Base-by-base conservation (phyloP, 2,329 filamentous ascomycete genomes). In the Trichothecium sympodiale region DNA sequence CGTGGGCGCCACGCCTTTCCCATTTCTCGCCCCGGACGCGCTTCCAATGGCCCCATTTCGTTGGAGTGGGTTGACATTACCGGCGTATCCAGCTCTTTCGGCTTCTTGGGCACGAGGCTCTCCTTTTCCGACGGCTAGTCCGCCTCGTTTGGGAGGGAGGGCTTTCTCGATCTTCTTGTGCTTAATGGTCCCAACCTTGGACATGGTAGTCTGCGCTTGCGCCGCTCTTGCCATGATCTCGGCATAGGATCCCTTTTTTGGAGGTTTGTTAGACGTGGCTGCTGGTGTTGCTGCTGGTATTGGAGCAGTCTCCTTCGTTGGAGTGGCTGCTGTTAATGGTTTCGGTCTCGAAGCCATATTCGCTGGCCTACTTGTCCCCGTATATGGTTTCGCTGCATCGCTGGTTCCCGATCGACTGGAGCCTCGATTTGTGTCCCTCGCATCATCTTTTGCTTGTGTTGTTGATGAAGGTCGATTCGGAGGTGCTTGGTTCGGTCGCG, bases 151-250 rank as follows among this genome's bases (percentile, higher is more conserved):
- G 6, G 20, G 20, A 25, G 20, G 20, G 6, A 10, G 20, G 10
- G 69, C 57, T 48, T 77, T 80, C 46, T 83, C 80, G 2, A 77
- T 71, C 15, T 78, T 68, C 52, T 85, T 85, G 55, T 86, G 80
- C 51, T 84, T 81, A 45, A 86, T 83, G 46, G 75, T 77, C 37
- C 80, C 80, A 17, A 80, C 67, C 45, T 71, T 70, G n/a, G 64
- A 70, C 61, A 74, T 71, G 29, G 60, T 64, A 28, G 62, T 65
- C 48, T 83, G 74, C 10, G 74, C 78, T 41, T 74, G 74, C 49
- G 82, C 77, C 23, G 76, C 83, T 45, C 80, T 71, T 37, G 79
- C 79, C 59, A 88, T 68, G 40, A 86, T 80, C 48, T 86, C 81
- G 27, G 77, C 74, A 53, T 77, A 88, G 0, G 79, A 83, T 2